Conservation (phyloP, 2,329 filamentous ascomycete species). For the Scedosporium minutisporum region DNA sequence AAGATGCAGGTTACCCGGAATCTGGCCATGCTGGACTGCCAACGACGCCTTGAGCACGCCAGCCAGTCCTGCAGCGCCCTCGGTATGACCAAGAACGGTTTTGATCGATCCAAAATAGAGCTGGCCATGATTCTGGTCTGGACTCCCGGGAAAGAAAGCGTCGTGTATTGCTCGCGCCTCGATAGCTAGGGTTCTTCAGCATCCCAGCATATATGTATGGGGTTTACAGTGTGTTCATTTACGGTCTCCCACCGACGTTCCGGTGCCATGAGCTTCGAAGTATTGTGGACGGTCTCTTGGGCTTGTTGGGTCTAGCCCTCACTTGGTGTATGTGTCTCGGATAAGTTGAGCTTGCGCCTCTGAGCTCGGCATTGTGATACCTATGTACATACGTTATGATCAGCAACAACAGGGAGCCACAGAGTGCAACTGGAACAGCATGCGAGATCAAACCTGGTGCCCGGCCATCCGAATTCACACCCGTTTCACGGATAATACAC, state of each 20-base stretch:
- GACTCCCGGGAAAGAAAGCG: neutral
- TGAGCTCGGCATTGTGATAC: slow-evolving; percentile 27
- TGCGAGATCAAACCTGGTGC: slow-evolving; percentile 8
- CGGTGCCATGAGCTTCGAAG: too few relatives aligned
- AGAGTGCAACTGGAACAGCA: too few relatives aligned
- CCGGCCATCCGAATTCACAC: slow-evolving; percentile 27
- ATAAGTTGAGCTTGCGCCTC: slow-evolving; percentile 23
- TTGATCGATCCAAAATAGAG: slow-evolving; percentile 15
- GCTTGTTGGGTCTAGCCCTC: slow-evolving; percentile 16
- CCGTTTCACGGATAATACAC: slow-evolving; percentile 24
- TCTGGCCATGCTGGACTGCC: slow-evolving; percentile 12
- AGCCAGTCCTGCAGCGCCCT: slow-evolving; percentile 14
- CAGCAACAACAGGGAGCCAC: too few relatives aligned
- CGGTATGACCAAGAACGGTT: slow-evolving; percentile 16
- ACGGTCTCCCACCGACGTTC: too few relatives aligned
- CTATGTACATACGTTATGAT: slow-evolving; percentile 8
- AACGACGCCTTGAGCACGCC: slow-evolving; percentile 18
- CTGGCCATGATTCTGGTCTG: slow-evolving; percentile 21
- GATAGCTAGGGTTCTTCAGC: slow-evolving; percentile 16
- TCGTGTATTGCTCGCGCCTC: slow-evolving; percentile 18
- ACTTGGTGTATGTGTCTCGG: slow-evolving; percentile 17
- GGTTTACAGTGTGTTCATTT: too few relatives aligned
- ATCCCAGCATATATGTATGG: neutral
- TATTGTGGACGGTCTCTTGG: slow-evolving; percentile 13
- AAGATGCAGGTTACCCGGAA: slow-evolving; percentile 16